phyloP scores from a whole-genome alignment of 179 eudicot genomes.

The Gypsophila paniculata region DNA sequence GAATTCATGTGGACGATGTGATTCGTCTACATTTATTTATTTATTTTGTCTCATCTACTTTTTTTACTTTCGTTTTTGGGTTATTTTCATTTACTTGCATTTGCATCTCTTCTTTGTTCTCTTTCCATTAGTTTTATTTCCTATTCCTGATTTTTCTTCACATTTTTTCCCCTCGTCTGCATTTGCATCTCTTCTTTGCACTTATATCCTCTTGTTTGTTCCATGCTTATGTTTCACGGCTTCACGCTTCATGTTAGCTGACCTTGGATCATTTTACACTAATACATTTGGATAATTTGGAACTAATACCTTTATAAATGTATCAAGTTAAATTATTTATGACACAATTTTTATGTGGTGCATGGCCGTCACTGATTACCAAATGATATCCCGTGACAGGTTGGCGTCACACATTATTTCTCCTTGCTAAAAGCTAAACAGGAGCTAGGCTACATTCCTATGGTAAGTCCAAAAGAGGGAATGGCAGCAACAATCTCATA shows the following conservation, averaged over 20 bases:
- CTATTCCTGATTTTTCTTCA: background rate
- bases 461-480: conserved; percentile 70
- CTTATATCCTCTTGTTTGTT: background rate
- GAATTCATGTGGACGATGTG: background rate
- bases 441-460: conserved; percentile 73
- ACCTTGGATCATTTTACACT: background rate
- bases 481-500: conserved; percentile 76
- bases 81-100: background rate
- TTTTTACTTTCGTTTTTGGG: too few species aligned
- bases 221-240: too few species aligned
- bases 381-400: conserved; percentile 39
- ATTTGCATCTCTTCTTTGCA: background rate
- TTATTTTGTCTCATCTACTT: too few species aligned
- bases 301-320: background rate
- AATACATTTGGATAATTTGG: background rate
- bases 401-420: conserved; percentile 87
- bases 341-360: background rate
- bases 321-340: background rate
- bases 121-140: background rate
- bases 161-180: background rate
- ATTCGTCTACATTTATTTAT: too few species aligned
- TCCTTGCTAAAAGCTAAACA: conserved; percentile 69
- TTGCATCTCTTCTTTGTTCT: background rate
- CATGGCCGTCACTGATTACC: background rate
- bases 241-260: background rate